Evolutionary conservation across 2,329 filamentous ascomycete genomes (phyloP).

Genomic region (Pseudocercospora musae): DNA sequence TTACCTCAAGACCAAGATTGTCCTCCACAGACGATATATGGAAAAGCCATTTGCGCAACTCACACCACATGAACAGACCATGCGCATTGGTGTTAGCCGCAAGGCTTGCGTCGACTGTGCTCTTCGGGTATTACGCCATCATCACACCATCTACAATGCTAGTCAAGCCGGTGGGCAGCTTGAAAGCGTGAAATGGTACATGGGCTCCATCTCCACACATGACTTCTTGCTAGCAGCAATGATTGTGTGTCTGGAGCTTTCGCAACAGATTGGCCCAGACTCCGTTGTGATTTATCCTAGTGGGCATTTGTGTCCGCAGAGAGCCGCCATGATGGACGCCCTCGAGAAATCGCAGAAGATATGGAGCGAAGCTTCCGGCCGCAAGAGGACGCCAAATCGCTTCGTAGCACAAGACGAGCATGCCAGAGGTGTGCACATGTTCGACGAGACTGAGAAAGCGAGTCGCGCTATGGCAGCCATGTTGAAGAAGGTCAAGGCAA

Average conservation of each 20-base stretch:
- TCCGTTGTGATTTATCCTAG: constrained; percentile 12
- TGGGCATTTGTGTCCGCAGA: constrained; percentile 24
- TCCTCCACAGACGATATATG: constrained; percentile 55
- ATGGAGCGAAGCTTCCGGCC: constrained; percentile 25
- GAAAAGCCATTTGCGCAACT: constrained; percentile 31
- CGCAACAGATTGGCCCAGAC: constrained; percentile 26
- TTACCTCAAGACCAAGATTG: constrained; percentile 51
- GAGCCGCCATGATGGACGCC: constrained; percentile 31
- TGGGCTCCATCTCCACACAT: constrained; percentile 45
- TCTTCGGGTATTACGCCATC: constrained; percentile 47
- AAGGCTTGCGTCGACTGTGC: constrained; percentile 49
- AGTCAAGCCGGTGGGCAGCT: constrained; percentile 45
- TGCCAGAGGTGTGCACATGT: constrained; percentile 22
- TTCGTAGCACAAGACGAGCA: constrained; percentile 14
- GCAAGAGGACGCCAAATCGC: constrained; percentile 8
- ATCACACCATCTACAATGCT: constrained; percentile 50
- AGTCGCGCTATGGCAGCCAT: constrained; percentile 33
- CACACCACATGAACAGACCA: constrained; percentile 33
- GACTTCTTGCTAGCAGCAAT: constrained; percentile 51
- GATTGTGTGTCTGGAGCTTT: constrained; percentile 47
- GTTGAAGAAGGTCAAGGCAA: constrained; percentile 31
- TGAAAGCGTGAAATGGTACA: constrained; percentile 45
- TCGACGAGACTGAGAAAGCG: constrained; percentile 33
- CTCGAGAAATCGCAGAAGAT: constrained; percentile 35
- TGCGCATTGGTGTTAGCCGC: constrained; percentile 34